Conservation (phyloP, 148 eudicot species). For the Vaccinium corymbosum region DNA sequence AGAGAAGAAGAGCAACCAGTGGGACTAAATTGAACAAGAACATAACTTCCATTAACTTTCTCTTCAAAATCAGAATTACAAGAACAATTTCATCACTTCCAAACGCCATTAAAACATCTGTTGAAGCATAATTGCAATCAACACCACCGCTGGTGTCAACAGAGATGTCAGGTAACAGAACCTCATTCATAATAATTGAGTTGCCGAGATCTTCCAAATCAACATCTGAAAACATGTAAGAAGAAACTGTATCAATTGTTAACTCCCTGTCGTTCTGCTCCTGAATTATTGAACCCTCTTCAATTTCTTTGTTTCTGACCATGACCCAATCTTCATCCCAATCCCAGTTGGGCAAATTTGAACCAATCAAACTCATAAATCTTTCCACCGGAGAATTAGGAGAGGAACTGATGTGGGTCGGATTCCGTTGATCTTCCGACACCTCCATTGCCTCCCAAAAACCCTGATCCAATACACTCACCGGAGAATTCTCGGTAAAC, state of each 20-base stretch:
- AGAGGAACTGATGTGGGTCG: background rate
- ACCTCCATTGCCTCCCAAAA: slow-evolving; percentile 41
- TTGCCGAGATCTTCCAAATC: slow-evolving; percentile 13
- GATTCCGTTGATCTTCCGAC: slow-evolving; percentile 17
- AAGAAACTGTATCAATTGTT: background rate
- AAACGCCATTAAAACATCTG: background rate
- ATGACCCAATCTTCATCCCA: slow-evolving; percentile 59
- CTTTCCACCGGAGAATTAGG: slow-evolving; percentile 28
- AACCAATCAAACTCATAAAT: slow-evolving; percentile 28
- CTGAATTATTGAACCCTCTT: slow-evolving; percentile 13
- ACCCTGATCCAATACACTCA: slow-evolving; percentile 37
- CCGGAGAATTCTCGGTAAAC: slow-evolving; percentile 35
- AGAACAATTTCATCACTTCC: slow-evolving; percentile 17
- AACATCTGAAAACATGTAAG: background rate
- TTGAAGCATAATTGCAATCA: background rate
- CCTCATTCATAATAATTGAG: background rate
- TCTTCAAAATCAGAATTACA: background rate
- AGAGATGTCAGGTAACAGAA: slow-evolving; percentile 4
- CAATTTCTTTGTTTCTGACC: slow-evolving; percentile 36
- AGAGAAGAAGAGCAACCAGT: background rate
- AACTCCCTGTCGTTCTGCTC: background rate
- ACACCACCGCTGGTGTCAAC: slow-evolving; percentile 4
- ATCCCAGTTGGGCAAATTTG: slow-evolving; percentile 27
- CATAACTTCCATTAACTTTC: slow-evolving; percentile 13
- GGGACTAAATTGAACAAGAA: slow-evolving; percentile 15